Evolutionary conservation across 2,329 filamentous ascomycete genomes (phyloP).

Genomic region (Fusarium stilboides): DNA sequence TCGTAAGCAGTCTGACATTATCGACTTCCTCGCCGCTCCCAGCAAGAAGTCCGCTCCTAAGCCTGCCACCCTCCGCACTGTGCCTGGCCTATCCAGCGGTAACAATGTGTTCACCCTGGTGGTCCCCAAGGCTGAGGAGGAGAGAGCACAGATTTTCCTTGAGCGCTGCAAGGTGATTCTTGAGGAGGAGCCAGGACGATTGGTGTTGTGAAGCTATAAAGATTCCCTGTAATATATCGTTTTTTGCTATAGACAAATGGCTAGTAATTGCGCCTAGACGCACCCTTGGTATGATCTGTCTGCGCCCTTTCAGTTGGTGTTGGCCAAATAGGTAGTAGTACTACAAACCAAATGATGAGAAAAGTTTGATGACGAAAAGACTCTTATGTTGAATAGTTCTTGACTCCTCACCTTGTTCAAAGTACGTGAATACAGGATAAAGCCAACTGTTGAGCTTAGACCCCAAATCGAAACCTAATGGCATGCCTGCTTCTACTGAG

Average conservation of each 20-base stretch:
- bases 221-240: conserved; percentile 53
- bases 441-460: too few species aligned
- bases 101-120: conserved; percentile 86
- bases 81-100: conserved; percentile 67
- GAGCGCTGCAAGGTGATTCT: conserved; percentile 88
- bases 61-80: conserved; percentile 51
- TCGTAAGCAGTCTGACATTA: conserved; percentile 74
- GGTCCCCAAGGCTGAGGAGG: conserved; percentile 85
- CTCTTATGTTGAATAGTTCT: not conserved
- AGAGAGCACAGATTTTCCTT: conserved; percentile 85
- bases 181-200: conserved; percentile 82
- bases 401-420: not conserved
- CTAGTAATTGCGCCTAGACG: conserved; percentile 42
- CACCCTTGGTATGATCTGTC: conserved; percentile 37
- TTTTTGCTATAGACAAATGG: conserved; percentile 49
- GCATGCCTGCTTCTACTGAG: too few species aligned
- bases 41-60: conserved; percentile 50
- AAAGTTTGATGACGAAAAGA: conserved; percentile 24
- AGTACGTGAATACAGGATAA: not conserved
- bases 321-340: conserved; percentile 30
- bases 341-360: conserved; percentile 28
- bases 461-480: not conserved
- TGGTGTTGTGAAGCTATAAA: conserved; percentile 70
- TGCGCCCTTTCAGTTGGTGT: conserved; percentile 20
- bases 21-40: conserved; percentile 79